These are phyloP conservation scores for Xylariaceae sp. DNA, from an alignment of 2,329 filamentous ascomycete genomes.

Conservation along the genomic window DNA sequence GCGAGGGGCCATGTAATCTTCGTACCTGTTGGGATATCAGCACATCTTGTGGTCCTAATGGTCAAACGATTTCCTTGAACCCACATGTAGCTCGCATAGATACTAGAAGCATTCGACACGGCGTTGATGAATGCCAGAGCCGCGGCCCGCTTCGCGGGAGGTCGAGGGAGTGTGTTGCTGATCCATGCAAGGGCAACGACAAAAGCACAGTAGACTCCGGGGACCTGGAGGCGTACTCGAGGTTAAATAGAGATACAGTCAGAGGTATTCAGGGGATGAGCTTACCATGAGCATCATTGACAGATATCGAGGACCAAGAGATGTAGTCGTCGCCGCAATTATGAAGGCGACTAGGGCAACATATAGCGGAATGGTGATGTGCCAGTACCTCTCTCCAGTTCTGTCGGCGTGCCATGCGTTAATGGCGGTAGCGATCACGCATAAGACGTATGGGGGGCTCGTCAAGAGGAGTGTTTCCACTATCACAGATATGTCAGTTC, in stretches of 20 bases:
- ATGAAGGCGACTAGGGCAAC: constrained; percentile 63
- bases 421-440: constrained; percentile 55
- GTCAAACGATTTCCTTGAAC: background rate
- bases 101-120: constrained; percentile 63
- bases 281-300: constrained; percentile 68
- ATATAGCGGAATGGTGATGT: constrained; percentile 58
- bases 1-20: constrained; percentile 37
- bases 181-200: constrained; percentile 72
- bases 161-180: constrained; percentile 68
- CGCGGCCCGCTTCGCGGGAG: constrained; percentile 66
- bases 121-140: constrained; percentile 75
- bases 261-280: background rate
- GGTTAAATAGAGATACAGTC: background rate
- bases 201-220: constrained; percentile 61
- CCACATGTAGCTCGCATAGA: constrained; percentile 49
- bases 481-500: too few species aligned
- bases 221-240: constrained; percentile 31
- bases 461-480: constrained; percentile 60
- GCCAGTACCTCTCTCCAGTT: constrained; percentile 67
- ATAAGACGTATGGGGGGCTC: constrained; percentile 61
- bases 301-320: constrained; percentile 59
- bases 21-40: constrained; percentile 47
- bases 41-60: background rate
- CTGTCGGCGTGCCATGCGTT: constrained; percentile 70
- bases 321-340: constrained; percentile 59